Evolutionary conservation across 176 grass and related monocot genomes (phyloP).

Genomic region (Canna indica): DNA sequence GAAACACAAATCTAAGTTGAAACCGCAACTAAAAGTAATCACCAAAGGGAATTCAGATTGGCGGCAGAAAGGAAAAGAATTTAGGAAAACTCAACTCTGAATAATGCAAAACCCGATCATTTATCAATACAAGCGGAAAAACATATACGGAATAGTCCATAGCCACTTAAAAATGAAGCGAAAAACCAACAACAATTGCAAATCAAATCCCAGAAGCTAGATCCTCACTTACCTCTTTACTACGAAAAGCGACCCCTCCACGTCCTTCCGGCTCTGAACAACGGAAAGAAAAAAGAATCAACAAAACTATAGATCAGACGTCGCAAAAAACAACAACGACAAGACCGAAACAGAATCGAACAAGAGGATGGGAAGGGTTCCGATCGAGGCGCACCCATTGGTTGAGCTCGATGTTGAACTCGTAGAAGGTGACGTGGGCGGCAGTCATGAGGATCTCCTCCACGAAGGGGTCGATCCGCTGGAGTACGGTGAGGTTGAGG

Average conservation of each 20-base stretch:
- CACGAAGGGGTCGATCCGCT: conserved; percentile 78
- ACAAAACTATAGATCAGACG: conserved; percentile 1
- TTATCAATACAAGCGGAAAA: background rate
- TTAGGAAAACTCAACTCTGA: background rate
- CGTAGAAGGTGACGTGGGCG: conserved; percentile 77
- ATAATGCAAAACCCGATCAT: background rate
- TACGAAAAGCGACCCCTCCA: conserved; percentile 82
- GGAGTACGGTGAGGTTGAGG: conserved; percentile 80
- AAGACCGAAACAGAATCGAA: background rate
- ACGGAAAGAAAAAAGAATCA: conserved; percentile 1
- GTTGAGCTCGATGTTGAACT: conserved; percentile 86
- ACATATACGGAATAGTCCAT: no score
- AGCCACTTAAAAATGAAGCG: no score
- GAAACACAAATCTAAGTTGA: no score
- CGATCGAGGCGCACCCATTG: conserved; percentile 42
- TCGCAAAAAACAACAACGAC: background rate
- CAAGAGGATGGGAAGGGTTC: background rate
- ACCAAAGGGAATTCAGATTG: background rate
- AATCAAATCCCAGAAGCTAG: background rate
- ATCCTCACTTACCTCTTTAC: conserved; percentile 52
- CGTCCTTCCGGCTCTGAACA: conserved; percentile 73
- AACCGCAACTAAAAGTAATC: background rate
- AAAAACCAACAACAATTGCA: no score
- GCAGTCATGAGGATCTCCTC: conserved; percentile 93
- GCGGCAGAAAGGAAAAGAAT: background rate